Percentiles rank a stretch among this genome's conserved stretches.
These are phyloP conservation scores for Claviceps quebecensis DNA, from an alignment of 2,329 filamentous ascomycete genomes.

Conservation along the genomic window DNA sequence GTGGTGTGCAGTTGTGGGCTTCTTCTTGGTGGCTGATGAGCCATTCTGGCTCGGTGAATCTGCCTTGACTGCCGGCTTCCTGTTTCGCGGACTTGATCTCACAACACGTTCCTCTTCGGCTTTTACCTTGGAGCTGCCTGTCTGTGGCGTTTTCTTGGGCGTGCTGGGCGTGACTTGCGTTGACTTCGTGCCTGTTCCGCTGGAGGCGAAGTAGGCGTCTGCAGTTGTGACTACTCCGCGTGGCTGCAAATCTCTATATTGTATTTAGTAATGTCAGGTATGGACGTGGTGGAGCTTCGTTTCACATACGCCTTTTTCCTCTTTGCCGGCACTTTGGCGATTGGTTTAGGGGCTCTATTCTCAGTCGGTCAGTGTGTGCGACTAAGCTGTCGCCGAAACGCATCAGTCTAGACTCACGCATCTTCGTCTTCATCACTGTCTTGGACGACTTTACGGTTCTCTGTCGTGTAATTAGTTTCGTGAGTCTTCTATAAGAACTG, in stretches of 20 bases:
- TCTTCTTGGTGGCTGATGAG: constrained; percentile 24
- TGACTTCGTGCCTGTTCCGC: constrained; percentile 23
- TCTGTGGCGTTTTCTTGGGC: constrained; percentile 23
- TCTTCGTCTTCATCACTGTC: constrained; percentile 68
- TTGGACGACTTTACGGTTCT: constrained; percentile 56
- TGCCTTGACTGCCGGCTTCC: constrained; percentile 21
- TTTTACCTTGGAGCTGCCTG: constrained; percentile 23
- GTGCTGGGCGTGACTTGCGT: constrained; percentile 19
- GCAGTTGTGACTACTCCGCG: constrained; percentile 39
- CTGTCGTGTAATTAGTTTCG: constrained; percentile 17
- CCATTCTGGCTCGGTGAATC: constrained; percentile 16
- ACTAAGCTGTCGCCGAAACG: neutral
- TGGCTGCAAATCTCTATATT: constrained; percentile 24
- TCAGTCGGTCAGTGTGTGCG: neutral
- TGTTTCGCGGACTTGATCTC: constrained; percentile 39
- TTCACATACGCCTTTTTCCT: constrained; percentile 40
- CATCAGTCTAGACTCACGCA: neutral
- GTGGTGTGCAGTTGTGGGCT: constrained; percentile 25
- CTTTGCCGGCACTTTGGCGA: constrained; percentile 32
- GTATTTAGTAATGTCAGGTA: neutral
- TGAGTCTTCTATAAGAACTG: neutral
- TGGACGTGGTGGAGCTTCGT: neutral
- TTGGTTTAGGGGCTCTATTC: constrained; percentile 36
- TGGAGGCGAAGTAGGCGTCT: constrained; percentile 42
- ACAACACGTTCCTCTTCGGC: constrained; percentile 29